Evolutionary conservation across 495 filamentous ascomycete genomes (phyloP), one percentile per base, ranked within the genome.

Genomic region (Neurospora sp.): DNA sequence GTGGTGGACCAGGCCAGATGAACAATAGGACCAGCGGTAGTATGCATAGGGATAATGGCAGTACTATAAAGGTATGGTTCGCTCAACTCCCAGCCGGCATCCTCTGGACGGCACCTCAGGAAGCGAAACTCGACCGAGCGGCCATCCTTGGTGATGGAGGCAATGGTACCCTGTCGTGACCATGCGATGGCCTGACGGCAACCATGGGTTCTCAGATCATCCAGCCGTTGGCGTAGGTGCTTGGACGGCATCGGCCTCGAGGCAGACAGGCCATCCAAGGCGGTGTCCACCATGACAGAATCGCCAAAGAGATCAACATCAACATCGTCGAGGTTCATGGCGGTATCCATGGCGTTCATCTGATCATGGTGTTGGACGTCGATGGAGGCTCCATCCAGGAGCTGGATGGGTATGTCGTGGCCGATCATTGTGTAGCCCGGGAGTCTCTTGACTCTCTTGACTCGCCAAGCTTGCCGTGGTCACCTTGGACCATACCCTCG

Each of bases 171-270:
- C 77, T 89, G 84, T 72, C 91, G 93, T 20, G 96, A 97, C 96
- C 96, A 98, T 69, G 91, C 91, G 70, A 98, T 87, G 74, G 88
- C 91, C 93, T 95, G 91, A 83, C 91, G 92, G 78, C 93, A 97
- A 4, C 94, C 95, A 72, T 87, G 86, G 69, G 86, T 76, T 53
- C 93, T 89, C 78, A 97, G 86, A 74, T 97, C 93, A 78, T 94
- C 92, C 39, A 98, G 75, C 44, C 91, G 89, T 77, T 91, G 88
- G 40, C 86, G 85, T 14, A 97, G 85, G 59, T 89, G 89, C 81
- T 91, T 92, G 72, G 89, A 87, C 4, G 86, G 83, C 9, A 86
- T 82, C 20, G 82, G 81, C 27, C 83, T 79, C 53, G 53, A 35
- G 27, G 74, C 31, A 7, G 88, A 82, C 37, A 89, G 76, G 8